A percentile compares a stretch with the other conserved stretches of the same genome.
Conservation (phyloP, 23 red algal species). For the Chondrus crispus region DNA sequence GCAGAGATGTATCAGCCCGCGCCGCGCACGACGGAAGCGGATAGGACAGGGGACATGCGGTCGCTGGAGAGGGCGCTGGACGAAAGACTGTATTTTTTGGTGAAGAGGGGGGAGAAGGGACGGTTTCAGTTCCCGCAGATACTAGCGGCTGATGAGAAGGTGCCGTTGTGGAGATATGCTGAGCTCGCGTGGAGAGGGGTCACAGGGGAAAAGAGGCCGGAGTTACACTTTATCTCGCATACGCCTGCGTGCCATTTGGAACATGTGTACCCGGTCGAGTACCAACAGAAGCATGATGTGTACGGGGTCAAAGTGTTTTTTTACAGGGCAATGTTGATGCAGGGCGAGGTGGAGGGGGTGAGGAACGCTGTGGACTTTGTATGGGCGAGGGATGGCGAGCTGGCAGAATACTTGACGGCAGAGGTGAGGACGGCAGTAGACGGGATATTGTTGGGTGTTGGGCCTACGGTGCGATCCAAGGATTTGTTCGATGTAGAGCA, state of each 20-base stretch:
- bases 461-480: background rate
- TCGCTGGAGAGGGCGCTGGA: constrained; percentile 67
- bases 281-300: constrained; percentile 70
- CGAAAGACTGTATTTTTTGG: constrained; percentile 79
- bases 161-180: constrained; percentile 38
- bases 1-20: constrained; percentile 70
- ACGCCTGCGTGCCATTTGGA: constrained; percentile 70
- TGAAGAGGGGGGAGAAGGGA: constrained; percentile 20
- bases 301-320: constrained; percentile 92
- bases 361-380: constrained; percentile 23
- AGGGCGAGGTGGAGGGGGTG: background rate
- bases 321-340: constrained; percentile 63
- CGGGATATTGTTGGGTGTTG: constrained; percentile 18
- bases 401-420: background rate
- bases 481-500: too few relatives aligned
- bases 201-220: constrained; percentile 1
- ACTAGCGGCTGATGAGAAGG: constrained; percentile 7
- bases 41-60: constrained; percentile 36
- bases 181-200: constrained; percentile 69
- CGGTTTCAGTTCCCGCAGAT: constrained; percentile 87
- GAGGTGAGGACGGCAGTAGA: constrained; percentile 27
- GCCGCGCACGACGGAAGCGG: constrained; percentile 75
- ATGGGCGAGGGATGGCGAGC: constrained; percentile 42
- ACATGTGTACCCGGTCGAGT: constrained; percentile 63
- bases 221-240: constrained; percentile 62